Conservation (phyloP, 108 stramenopile genomes). For the Skeletonema costatum region DNA sequence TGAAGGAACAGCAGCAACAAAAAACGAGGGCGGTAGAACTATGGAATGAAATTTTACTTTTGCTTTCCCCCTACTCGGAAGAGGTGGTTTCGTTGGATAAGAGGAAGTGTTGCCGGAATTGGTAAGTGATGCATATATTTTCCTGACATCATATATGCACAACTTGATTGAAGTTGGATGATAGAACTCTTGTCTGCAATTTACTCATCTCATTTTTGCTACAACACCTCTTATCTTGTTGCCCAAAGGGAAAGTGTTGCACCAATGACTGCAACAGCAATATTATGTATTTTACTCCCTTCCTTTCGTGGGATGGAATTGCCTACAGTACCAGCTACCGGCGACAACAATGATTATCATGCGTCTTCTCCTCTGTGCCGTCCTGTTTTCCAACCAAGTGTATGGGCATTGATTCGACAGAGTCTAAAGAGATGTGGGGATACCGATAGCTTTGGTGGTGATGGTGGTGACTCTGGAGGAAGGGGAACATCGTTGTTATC, state of each 20-base stretch:
- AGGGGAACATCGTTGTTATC: conserved; percentile 27
- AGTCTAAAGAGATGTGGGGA: conserved; percentile 58
- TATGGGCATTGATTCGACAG: conserved; percentile 63
- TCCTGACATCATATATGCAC: background rate
- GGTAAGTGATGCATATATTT: background rate
- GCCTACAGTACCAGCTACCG: conserved; percentile 15
- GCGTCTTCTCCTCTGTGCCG: background rate
- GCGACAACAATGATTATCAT: background rate
- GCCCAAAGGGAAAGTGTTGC: conserved; percentile 24
- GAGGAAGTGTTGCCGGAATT: conserved; percentile 16
- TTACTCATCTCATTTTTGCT: background rate
- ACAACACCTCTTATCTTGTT: background rate
- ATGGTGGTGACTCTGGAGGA: conserved; percentile 8
- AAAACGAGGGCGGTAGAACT: conserved; percentile 11
- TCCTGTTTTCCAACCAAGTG: conserved; percentile 35
- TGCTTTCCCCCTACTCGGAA: conserved; percentile 29
- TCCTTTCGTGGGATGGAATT: conserved; percentile 44
- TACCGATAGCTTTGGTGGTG: conserved; percentile 24
- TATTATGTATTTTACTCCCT: conserved; percentile 64
- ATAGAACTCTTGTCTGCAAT: background rate
- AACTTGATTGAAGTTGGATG: too few species aligned
- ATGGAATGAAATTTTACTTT: conserved; percentile 36
- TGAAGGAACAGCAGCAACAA: background rate
- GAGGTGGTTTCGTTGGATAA: background rate
- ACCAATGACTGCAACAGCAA: conserved; percentile 54